Evolutionary conservation across 2,329 filamentous ascomycete genomes (phyloP), one percentile per base, ranked within the genome.

Genomic region (Pseudocercospora pini-densiflorae): DNA sequence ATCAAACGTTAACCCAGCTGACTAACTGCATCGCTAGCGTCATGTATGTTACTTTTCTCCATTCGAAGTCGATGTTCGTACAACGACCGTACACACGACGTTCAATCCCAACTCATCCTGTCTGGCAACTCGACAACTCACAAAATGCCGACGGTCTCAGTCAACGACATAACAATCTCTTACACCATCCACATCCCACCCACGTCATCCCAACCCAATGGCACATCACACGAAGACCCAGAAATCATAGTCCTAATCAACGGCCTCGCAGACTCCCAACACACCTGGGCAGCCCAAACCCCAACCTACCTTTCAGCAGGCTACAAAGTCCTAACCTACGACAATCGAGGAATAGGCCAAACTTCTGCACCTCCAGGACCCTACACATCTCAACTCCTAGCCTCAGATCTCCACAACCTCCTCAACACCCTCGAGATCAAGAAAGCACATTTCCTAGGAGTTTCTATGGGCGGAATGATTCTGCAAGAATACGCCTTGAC

Each of bases 381-480:
- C 2, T 74, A 74, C 63, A 74, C 70, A 3, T 53, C 68, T 10
- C 59, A 62, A 33, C 8, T 68, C 9, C 43, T 74, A 40, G 72
- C 72, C 12, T 57, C 63, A n/a, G 72, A 74, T 40, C 55, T 74
- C 2, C 68, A 69, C n/a, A 64, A 54, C 24, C 59, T 74, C 8
- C 63, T 74, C 3, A 5, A 27, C 2, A 31, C 64, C 16, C 55
- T 68, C 9, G 27, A 63, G 2, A 63, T 68, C 47, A 33, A 54
- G 6, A 33, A 40, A 6, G 31, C 27, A 58, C 72, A 74, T 51
- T 66, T 74, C 6, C 31, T 74, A n/a, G 71, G 71, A 51, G 67
- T 74, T 9, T 69, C 64, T 47, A 74, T 73, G 71, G 72, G 72
- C 58, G 72, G 71, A 24, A 74, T 74, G 72, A 71, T 74, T 27